phyloP scores from a whole-genome alignment of 139 green algal genomes.

The Chlorella sp. region DNA sequence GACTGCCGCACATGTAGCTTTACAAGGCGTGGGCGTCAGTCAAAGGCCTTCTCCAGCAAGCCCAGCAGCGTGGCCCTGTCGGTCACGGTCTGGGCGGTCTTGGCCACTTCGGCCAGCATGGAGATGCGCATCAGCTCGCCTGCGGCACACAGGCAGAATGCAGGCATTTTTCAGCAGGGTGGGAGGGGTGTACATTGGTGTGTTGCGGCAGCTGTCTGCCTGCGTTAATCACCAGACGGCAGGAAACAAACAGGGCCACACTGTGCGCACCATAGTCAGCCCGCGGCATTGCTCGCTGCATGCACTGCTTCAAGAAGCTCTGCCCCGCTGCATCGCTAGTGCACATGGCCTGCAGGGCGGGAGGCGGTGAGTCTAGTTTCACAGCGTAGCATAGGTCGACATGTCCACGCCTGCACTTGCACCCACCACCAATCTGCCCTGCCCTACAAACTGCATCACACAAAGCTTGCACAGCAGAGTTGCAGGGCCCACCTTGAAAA shows the following conservation, averaged over 20 bases:
- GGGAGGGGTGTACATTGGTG: too few relatives aligned
- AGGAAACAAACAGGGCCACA: neutral
- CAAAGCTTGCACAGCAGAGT: too few relatives aligned
- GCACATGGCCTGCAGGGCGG: constrained; percentile 2
- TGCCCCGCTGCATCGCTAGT: neutral
- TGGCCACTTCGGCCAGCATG: constrained; percentile 22
- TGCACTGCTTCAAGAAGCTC: constrained; percentile 11
- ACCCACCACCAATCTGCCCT: too few relatives aligned
- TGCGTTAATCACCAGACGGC: too few relatives aligned
- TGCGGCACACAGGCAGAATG: neutral
- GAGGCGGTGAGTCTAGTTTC: too few relatives aligned
- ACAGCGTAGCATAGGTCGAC: too few relatives aligned
- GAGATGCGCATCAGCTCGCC: constrained; percentile 21
- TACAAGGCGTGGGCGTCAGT: neutral
- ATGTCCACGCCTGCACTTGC: too few relatives aligned
- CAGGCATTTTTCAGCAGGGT: too few relatives aligned
- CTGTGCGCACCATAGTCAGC: neutral
- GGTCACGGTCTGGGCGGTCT: neutral
- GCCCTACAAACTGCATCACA: neutral
- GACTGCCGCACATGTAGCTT: neutral
- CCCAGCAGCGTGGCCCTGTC: constrained; percentile 20
- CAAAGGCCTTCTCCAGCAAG: constrained; percentile 15
- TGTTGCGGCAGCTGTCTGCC: too few relatives aligned
- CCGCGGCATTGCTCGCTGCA: constrained; percentile 9
- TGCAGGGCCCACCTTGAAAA: neutral